Evolutionary conservation across 495 filamentous ascomycete species (phyloP).

Genomic region (Hypoxylon cercidicola): DNA sequence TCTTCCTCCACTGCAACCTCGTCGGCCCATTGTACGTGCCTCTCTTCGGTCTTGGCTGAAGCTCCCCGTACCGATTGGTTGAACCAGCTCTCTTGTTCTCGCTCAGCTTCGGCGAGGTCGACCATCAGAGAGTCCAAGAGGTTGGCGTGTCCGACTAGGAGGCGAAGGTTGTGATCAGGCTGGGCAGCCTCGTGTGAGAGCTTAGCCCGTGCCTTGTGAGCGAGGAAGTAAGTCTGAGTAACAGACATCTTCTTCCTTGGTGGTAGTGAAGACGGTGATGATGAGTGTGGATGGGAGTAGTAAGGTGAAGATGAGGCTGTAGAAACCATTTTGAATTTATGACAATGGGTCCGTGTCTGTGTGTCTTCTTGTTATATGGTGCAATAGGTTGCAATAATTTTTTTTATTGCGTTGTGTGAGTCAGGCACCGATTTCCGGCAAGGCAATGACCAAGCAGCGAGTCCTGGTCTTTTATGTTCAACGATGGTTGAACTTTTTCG

Average conservation of each 20-base stretch:
- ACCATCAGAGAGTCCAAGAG: conserved; percentile 96
- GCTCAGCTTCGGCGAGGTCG: conserved; percentile 92
- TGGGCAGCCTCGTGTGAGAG: conserved; percentile 89
- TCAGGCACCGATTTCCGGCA: conserved; percentile 49
- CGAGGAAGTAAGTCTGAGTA: conserved; percentile 97
- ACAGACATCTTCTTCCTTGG: conserved; percentile 78
- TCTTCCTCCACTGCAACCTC: conserved; percentile 78
- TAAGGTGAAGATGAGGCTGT: conserved; percentile 40
- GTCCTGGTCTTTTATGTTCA: conserved; percentile 44
- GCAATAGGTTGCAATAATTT: conserved; percentile 39
- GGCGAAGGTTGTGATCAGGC: conserved; percentile 91
- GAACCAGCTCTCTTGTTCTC: conserved; percentile 98
- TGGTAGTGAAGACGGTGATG: conserved; percentile 42
- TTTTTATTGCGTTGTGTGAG: conserved; percentile 47
- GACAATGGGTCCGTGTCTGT: conserved; percentile 21
- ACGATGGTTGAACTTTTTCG: conserved; percentile 42
- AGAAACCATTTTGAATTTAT: conserved; percentile 48
- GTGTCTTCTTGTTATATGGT: conserved; percentile 32
- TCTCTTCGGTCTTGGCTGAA: conserved; percentile 63
- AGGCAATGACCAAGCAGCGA: conserved; percentile 41
- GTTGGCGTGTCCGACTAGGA: conserved; percentile 96
- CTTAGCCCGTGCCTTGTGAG: conserved; percentile 95
- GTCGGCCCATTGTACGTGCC: conserved; percentile 90
- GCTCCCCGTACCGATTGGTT: conserved; percentile 90
- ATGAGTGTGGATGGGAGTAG: conserved; percentile 37